Evolutionary conservation across 1,139 yeast genomes (phyloP).

Genomic region (Groenewaldozyma sp.): DNA sequence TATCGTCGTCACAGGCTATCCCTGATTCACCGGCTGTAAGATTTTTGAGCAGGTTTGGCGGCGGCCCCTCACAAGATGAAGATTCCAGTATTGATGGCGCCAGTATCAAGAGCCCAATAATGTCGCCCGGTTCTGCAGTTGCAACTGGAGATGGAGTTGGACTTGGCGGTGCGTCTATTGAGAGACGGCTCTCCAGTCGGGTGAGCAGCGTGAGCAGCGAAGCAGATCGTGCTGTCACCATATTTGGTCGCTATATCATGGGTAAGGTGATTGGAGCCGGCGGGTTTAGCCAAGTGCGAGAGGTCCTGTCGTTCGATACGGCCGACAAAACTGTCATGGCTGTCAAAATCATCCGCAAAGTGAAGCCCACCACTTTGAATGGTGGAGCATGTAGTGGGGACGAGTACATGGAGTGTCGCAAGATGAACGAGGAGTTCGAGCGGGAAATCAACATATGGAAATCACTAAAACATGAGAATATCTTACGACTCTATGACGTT

Average conservation of each 20-base stretch:
- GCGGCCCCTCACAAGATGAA: slow-evolving; percentile 17
- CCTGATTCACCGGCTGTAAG: not conserved
- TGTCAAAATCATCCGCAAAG: slow-evolving; percentile 58
- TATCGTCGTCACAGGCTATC: not conserved
- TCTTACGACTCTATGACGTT: slow-evolving; percentile 53
- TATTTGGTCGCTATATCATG: slow-evolving; percentile 31
- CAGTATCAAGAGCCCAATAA: slow-evolving; percentile 30
- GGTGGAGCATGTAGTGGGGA: slow-evolving; percentile 6
- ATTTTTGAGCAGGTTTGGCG: slow-evolving; percentile 13
- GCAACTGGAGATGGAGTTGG: slow-evolving; percentile 9
- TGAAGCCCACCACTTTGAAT: slow-evolving; percentile 12
- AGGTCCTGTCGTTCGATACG: slow-evolving; percentile 39
- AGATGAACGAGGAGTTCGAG: slow-evolving; percentile 41
- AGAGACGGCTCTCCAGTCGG: slow-evolving; percentile 39
- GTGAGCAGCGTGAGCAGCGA: slow-evolving; percentile 1
- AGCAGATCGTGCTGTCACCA: not conserved
- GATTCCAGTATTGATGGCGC: slow-evolving; percentile 36
- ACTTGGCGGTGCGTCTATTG: slow-evolving; percentile 25
- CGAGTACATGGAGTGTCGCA: not conserved
- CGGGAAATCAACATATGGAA: slow-evolving; percentile 74
- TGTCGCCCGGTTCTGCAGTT: slow-evolving; percentile 11
- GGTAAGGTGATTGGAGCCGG: slow-evolving; percentile 86
- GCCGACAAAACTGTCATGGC: slow-evolving; percentile 46
- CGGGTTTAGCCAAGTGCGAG: slow-evolving; percentile 87
- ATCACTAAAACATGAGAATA: slow-evolving; percentile 51